Evolutionary conservation across 345 rosid genomes (phyloP), one percentile per base, ranked within the genome.

Genomic region (rapeseed (Brassica napus)): DNA sequence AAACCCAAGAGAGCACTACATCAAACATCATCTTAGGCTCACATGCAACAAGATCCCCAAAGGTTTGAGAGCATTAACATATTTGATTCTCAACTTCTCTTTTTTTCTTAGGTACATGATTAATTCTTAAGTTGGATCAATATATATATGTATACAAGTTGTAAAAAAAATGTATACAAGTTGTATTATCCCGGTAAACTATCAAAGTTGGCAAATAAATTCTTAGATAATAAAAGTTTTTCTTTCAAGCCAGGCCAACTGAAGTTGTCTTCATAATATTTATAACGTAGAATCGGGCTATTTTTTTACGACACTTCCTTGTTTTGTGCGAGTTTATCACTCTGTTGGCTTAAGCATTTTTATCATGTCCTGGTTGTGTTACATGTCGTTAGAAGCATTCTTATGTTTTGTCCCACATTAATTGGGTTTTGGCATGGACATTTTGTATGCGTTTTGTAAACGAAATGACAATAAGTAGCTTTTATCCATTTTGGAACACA

Each of bases 231-330:
- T 55, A 16, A 18, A 55, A 9, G 9, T 18, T 23, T 23, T 23
- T n/a, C 16, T 52, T 52, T 52, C 23, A 15, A 52, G 58, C 15
- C 58, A 24, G 21, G 60, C 24, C 26, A 55, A 11, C 59, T 54
- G 59, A 54, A 54, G 59, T 55, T 55, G 60, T 55, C 60, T 16
- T 54, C 60, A 54, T 54, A 54, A 54, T 54, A 54, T 54, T 54
- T 15, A 15, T 54, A 15, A 54, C 59, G 16, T 15, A 54, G 15
- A 47, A 15, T 47, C 16, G 15, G n/a, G 16, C 7, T 4, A 47
- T 47, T n/a, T n/a, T 52, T 52, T 52, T 0, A 47, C 55, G 55
- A 52, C 21, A 52, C 58, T 15, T 52, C 8, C 8, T 52, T 15
- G 8, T 52, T 52, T 52, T 52, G 18, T 52, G 58, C 21, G 58